Evolutionary conservation across 2,329 filamentous ascomycete species (phyloP).

Genomic region (Fusarium burgessii): DNA sequence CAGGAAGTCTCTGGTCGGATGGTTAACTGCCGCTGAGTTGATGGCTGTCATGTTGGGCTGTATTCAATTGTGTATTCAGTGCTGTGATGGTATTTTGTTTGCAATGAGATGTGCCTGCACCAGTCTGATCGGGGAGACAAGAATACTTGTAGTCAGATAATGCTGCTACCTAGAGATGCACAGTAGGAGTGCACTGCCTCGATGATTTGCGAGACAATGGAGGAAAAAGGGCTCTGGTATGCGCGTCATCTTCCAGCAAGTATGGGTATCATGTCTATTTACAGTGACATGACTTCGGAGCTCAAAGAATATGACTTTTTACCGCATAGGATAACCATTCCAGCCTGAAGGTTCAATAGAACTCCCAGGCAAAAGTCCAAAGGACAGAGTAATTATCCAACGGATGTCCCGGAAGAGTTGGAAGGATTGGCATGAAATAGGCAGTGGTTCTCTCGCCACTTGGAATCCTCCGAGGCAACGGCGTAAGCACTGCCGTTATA

Average conservation of each 20-base stretch:
- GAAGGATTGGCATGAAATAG: neutral
- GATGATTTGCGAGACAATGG: neutral
- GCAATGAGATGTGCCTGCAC: rapidly evolving
- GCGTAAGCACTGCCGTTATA: neutral
- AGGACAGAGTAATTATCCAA: too few relatives aligned
- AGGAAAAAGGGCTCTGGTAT: rapidly evolving
- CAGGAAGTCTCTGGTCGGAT: neutral
- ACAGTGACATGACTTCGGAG: too few relatives aligned
- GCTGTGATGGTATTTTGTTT: rapidly evolving
- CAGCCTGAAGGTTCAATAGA: too few relatives aligned
- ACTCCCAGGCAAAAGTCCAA: too few relatives aligned
- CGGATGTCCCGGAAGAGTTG: neutral
- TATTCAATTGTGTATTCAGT: rapidly evolving
- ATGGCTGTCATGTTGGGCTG: neutral
- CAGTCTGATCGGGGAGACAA: neutral
- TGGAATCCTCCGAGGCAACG: neutral
- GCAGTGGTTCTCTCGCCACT: neutral
- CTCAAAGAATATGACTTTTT: too few relatives aligned
- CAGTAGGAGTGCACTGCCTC: neutral
- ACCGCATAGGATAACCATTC: too few relatives aligned
- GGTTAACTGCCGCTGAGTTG: neutral
- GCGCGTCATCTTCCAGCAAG: neutral
- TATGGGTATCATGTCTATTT: too few relatives aligned
- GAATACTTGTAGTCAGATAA: neutral
- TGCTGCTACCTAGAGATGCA: too few relatives aligned